Evolutionary conservation across 129 eudicot genomes (phyloP), one percentile per base, ranked within the genome.

Genomic region (Chrysanthemum makinoi): DNA sequence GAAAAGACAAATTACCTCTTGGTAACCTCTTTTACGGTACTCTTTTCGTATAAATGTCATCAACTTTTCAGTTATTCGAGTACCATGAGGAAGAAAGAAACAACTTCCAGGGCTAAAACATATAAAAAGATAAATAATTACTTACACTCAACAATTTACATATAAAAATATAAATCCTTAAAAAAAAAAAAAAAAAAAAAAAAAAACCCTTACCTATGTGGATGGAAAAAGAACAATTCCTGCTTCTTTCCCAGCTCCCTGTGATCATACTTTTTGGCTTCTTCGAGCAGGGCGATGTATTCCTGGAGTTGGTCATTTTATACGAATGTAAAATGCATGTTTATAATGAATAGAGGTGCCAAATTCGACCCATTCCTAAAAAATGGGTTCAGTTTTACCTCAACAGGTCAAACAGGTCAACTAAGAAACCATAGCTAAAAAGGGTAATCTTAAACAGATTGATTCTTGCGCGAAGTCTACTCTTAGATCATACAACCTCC

Each of bases 251-350:
- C 83, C 76, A 94, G 74, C 70, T 85, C 88, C 72, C 97, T 81
- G 74, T 94, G 97, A 63, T 94, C 99, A 77, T 94, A 90, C 60
- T 94, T 94, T 75, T 94, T 94, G 12, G 99, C 99, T 86, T 94
- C 97, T 75, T 90, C 99, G 73, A 94, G 79, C 75, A 82, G 33
- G 28, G 82, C 84, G 50, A 84, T 83, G 77, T 94, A 88, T 76
- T 94, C 97, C 97, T 93, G 86, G 60, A 79, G 39, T 13, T 64
- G 62, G 46, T 39, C 33, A 72, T 30, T 43, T 51, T 30, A 11
- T 28, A 15, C 68, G 13, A 17, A 16, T 26, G 19, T 55, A 72
- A 65, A n/a, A n/a, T n/a, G n/a, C 53, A 20, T 44, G 1, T 13
- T 60, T 9, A 64, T 75, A 51, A 39, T 39, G 46, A 6, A 39